Conservation (phyloP, 2,329 filamentous ascomycete species). For the Colletotrichum noveboracense region DNA sequence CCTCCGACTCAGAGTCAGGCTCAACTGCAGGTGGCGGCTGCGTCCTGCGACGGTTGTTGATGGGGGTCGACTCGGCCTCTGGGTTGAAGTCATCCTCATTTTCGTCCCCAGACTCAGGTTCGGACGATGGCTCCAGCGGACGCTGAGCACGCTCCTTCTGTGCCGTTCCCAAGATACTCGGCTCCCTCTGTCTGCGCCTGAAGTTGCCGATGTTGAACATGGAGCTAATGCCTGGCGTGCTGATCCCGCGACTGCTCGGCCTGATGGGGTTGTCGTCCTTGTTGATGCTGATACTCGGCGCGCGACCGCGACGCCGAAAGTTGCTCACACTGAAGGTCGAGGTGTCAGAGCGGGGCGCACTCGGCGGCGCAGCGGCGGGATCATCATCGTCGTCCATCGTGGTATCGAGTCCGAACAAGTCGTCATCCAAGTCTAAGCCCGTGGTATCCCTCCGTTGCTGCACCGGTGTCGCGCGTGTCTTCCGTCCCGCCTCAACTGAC, state of each 20-base stretch:
- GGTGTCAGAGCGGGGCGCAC: conserved; percentile 44
- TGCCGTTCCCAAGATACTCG: conserved; percentile 63
- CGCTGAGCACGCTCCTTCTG: conserved; percentile 41
- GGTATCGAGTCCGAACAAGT: conserved; percentile 46
- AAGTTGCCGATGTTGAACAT: conserved; percentile 64
- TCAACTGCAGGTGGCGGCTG: conserved; percentile 28
- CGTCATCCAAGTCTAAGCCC: conserved; percentile 54
- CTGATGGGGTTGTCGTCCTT: conserved; percentile 57
- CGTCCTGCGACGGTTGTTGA: conserved; percentile 52
- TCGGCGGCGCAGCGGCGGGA: conserved; percentile 33
- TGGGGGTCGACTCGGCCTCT: conserved; percentile 72
- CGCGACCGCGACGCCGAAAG: conserved; percentile 47
- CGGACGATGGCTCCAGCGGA: conserved; percentile 24
- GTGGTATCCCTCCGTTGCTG: conserved; percentile 45
- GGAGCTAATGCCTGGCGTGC: conserved; percentile 53
- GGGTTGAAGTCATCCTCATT: conserved; percentile 53
- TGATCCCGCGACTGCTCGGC: conserved; percentile 55
- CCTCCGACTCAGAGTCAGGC: conserved; percentile 17
- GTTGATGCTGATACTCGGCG: conserved; percentile 54
- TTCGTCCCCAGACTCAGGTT: conserved; percentile 27
- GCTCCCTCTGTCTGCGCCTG: conserved; percentile 61
- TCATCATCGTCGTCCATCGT: conserved; percentile 47
- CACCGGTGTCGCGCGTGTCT: conserved; percentile 37
- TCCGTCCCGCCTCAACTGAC: conserved; percentile 43
- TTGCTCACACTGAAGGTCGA: conserved; percentile 52